Conservation (phyloP, 208 protist genomes). For the Vickermania spadyakhi region DNA sequence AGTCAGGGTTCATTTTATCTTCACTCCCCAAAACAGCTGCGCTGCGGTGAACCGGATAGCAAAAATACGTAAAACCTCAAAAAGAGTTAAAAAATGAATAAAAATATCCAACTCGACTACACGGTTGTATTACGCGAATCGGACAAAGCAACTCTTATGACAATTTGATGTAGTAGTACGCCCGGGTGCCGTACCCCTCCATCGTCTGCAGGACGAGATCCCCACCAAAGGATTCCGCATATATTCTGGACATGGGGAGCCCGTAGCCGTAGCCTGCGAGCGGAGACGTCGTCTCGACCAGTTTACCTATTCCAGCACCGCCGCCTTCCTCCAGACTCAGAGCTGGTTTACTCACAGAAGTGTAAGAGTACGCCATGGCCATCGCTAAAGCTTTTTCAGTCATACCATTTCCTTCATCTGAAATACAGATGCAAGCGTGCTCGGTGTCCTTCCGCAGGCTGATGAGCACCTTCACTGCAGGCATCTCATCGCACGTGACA, state of each 20-base stretch:
- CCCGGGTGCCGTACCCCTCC: slow-evolving; percentile 91
- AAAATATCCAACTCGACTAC: too few relatives aligned
- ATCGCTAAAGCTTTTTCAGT: slow-evolving; percentile 54
- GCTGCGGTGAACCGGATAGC: too few relatives aligned
- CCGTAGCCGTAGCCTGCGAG: slow-evolving; percentile 94
- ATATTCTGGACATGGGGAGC: slow-evolving; percentile 88
- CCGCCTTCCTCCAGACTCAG: slow-evolving; percentile 18
- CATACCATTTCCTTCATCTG: slow-evolving; percentile 82
- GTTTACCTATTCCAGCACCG: slow-evolving; percentile 3
- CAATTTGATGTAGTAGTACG: slow-evolving; percentile 86
- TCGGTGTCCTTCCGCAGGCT: slow-evolving; percentile 47
- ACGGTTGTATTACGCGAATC: too few relatives aligned
- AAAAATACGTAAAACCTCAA: too few relatives aligned
- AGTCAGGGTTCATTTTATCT: too few relatives aligned
- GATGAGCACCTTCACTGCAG: slow-evolving; percentile 67
- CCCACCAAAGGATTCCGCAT: slow-evolving; percentile 90
- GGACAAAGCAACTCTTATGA: too few relatives aligned
- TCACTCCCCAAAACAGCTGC: too few relatives aligned
- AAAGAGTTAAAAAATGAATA: too few relatives aligned
- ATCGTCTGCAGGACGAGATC: slow-evolving; percentile 90
- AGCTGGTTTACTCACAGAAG: slow-evolving; percentile 68
- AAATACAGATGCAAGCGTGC: slow-evolving; percentile 82
- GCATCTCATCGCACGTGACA: slow-evolving; percentile 71
- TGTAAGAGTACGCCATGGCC: slow-evolving; percentile 92
- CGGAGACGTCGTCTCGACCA: slow-evolving; percentile 18